Conservation (phyloP, 805 yeast species). For the Metschnikowia kofuensis region DNA sequence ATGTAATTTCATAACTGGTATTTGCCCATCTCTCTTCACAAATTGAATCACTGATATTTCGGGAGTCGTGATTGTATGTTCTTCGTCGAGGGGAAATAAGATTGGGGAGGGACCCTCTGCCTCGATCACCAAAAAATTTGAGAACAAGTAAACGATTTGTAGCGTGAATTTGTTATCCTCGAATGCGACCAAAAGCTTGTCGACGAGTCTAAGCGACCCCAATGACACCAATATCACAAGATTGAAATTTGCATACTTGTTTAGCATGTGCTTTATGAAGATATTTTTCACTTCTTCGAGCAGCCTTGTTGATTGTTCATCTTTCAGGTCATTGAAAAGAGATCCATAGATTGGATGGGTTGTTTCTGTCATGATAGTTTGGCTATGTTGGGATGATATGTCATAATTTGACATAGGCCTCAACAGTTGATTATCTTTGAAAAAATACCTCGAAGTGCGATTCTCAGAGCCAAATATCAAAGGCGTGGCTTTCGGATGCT, state of each 20-base stretch:
- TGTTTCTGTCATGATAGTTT: neutral
- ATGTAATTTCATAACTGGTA: conserved; percentile 22
- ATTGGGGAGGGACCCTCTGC: conserved; percentile 9
- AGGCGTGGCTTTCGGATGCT: neutral
- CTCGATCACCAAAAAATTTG: conserved; percentile 31
- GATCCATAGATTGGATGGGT: too few species aligned
- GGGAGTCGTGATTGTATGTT: conserved; percentile 20
- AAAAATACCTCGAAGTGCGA: conserved; percentile 11
- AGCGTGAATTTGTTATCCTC: conserved; percentile 8
- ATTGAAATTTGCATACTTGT: conserved; percentile 21
- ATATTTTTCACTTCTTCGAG: conserved; percentile 27
- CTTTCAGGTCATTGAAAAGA: neutral
- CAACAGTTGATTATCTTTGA: conserved; percentile 11
- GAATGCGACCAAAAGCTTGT: conserved; percentile 25
- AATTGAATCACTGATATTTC: conserved; percentile 25
- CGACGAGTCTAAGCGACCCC: conserved; percentile 38
- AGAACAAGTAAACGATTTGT: conserved; percentile 31
- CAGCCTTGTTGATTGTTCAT: neutral
- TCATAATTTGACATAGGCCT: conserved; percentile 5
- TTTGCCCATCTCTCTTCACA: conserved; percentile 4
- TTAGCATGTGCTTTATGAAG: conserved; percentile 29
- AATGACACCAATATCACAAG: conserved; percentile 27
- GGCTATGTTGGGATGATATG: neutral
- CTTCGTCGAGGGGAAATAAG: conserved; percentile 12
- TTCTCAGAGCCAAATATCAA: conserved; percentile 6